Evolutionary conservation across 23 red algal genomes (phyloP).

Genomic region (Chondrus crispus): DNA sequence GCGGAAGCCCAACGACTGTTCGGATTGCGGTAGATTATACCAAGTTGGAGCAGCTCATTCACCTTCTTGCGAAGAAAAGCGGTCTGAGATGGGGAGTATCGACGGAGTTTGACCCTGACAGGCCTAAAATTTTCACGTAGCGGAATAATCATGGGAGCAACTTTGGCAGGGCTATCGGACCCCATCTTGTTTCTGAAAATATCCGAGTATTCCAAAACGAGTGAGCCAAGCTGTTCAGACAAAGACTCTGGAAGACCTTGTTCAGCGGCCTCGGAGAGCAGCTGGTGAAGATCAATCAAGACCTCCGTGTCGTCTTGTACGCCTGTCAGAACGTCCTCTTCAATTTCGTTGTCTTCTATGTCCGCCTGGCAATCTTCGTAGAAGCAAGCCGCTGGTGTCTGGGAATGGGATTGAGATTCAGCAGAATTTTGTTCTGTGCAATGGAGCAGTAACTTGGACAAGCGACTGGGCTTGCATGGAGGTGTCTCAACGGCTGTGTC

Average conservation of each 20-base stretch:
- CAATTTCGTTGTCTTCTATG: too few relatives aligned
- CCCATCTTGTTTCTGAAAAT: background rate
- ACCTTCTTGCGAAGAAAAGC: background rate
- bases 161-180: background rate
- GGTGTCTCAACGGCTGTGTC: too few relatives aligned
- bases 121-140: background rate
- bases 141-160: background rate
- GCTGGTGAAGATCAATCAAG: background rate
- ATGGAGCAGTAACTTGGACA: too few relatives aligned
- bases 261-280: too few relatives aligned
- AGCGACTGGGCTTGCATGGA: too few relatives aligned
- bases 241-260: too few relatives aligned
- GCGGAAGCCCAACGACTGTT: background rate
- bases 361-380: too few relatives aligned
- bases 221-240: too few relatives aligned
- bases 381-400: too few relatives aligned
- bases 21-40: background rate
- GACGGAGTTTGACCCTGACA: background rate
- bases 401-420: too few relatives aligned
- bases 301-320: background rate
- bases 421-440: too few relatives aligned
- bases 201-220: background rate
- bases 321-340: background rate
- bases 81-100: slow-evolving; percentile 4
- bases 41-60: background rate